Evolutionary conservation across 345 rosid species (phyloP).

Genomic region (Brassica incana): DNA sequence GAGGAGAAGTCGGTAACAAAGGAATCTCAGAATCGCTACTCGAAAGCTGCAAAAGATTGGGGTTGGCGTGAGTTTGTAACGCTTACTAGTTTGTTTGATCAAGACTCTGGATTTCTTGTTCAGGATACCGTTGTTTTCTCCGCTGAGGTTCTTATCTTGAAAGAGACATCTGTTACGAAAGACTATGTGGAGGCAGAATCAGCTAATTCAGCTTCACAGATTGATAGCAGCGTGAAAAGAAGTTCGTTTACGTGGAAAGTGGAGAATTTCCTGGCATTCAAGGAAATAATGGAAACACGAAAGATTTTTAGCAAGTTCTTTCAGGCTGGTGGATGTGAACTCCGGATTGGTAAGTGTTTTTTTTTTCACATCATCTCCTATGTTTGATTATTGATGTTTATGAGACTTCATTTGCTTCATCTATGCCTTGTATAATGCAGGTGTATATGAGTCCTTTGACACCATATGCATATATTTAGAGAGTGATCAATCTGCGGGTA

Average conservation of each 20-base stretch:
- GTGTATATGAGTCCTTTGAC: slow-evolving; percentile 99
- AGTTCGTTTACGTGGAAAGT: slow-evolving; percentile 99
- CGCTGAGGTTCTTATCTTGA: slow-evolving; percentile 98
- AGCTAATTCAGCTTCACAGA: slow-evolving; percentile 45
- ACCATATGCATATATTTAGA: slow-evolving; percentile 98
- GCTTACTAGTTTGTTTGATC: slow-evolving; percentile 95
- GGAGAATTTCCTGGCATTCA: slow-evolving; percentile 95
- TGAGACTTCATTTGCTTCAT: slow-evolving; percentile 37
- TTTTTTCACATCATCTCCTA: slow-evolving; percentile 26
- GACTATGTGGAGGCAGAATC: slow-evolving; percentile 64
- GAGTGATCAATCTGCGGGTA: slow-evolving; percentile 91
- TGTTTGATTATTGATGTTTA: slow-evolving; percentile 27
- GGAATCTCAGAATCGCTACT: slow-evolving; percentile 98
- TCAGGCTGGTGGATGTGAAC: slow-evolving; percentile 99
- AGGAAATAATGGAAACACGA: slow-evolving; percentile 98
- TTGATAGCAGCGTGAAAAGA: slow-evolving; percentile 60
- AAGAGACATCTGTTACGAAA: slow-evolving; percentile 84
- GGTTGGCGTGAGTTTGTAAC: slow-evolving; percentile 99
- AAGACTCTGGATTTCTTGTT: slow-evolving; percentile 97
- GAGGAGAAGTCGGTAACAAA: slow-evolving; percentile 98
- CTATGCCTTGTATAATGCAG: slow-evolving; percentile 53
- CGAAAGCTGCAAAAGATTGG: slow-evolving; percentile 99
- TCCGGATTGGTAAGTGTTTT: slow-evolving; percentile 94
- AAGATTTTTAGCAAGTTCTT: slow-evolving; percentile 98
- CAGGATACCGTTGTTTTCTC: slow-evolving; percentile 92